Conservation (phyloP, 139 green algal species). For the Tetradesmus lagerheimii region DNA sequence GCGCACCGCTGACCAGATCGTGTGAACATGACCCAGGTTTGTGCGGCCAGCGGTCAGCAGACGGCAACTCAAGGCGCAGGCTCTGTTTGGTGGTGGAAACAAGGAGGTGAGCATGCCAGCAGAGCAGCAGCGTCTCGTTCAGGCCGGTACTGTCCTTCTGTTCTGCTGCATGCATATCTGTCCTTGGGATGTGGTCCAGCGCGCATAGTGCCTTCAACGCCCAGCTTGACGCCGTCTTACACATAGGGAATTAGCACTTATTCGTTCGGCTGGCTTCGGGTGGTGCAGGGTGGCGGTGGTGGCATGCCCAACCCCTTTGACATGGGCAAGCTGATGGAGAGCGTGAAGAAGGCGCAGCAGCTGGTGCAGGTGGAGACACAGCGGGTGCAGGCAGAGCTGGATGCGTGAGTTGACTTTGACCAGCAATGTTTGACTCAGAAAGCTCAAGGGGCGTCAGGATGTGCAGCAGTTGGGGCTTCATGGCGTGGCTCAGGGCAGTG, state of each 20-base stretch:
- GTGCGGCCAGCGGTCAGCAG: constrained; percentile 41
- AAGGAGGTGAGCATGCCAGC: constrained; percentile 35
- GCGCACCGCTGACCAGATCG: background rate
- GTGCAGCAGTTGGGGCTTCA: background rate
- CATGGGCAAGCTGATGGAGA: constrained; percentile 92
- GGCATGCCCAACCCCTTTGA: constrained; percentile 78
- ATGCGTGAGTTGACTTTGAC: constrained; percentile 62
- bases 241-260: background rate
- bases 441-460: background rate
- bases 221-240: background rate
- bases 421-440: background rate
- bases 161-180: constrained; percentile 10
- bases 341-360: constrained; percentile 94
- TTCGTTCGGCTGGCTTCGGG: background rate
- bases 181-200: background rate
- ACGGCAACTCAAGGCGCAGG: constrained; percentile 29
- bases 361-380: constrained; percentile 94
- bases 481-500: background rate
- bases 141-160: background rate
- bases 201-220: background rate
- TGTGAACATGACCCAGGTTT: background rate
- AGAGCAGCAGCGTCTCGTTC: background rate
- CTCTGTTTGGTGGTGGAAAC: constrained; percentile 66
- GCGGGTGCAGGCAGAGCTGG: constrained; percentile 91
- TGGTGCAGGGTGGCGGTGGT: constrained; percentile 53